These are phyloP conservation scores for Nicotiana knightiana DNA, from an alignment of 257 asterid genomes.

Conservation along the genomic window DNA sequence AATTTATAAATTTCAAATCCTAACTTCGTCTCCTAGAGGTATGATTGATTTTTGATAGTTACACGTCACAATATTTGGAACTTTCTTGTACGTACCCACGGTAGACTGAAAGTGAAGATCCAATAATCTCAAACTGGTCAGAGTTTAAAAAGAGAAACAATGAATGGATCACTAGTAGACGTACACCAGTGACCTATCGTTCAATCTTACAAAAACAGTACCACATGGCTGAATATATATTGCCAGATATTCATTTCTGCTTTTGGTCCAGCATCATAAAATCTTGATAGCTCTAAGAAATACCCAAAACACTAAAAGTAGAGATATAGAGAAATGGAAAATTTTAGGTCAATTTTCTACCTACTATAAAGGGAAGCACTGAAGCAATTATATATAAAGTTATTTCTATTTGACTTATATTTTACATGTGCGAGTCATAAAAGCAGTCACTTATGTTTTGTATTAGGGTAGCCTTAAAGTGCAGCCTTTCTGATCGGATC, in stretches of 20 bases:
- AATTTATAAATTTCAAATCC: too few species aligned
- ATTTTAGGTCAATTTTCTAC: background rate
- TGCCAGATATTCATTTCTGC: slow-evolving; percentile 3
- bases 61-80: background rate
- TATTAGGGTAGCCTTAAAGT: too few species aligned
- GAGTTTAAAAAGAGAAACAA: background rate
- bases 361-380: background rate
- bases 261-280: slow-evolving; percentile 7
- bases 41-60: background rate
- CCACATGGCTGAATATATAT: background rate
- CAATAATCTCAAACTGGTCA: slow-evolving; percentile 2
- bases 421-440: accelerated
- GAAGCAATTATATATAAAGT: too few species aligned
- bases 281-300: background rate
- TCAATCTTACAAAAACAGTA: background rate
- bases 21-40: too few species aligned
- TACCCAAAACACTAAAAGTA: background rate
- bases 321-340: background rate
- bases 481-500: too few species aligned
- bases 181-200: background rate
- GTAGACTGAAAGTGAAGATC: background rate
- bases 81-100: background rate
- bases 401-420: too few species aligned
- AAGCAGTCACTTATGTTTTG: too few species aligned
- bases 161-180: background rate